Evolutionary conservation across 2,329 filamentous ascomycete species (phyloP), one percentile per base, ranked within the genome.

Genomic region (Rutstroemia sp.): DNA sequence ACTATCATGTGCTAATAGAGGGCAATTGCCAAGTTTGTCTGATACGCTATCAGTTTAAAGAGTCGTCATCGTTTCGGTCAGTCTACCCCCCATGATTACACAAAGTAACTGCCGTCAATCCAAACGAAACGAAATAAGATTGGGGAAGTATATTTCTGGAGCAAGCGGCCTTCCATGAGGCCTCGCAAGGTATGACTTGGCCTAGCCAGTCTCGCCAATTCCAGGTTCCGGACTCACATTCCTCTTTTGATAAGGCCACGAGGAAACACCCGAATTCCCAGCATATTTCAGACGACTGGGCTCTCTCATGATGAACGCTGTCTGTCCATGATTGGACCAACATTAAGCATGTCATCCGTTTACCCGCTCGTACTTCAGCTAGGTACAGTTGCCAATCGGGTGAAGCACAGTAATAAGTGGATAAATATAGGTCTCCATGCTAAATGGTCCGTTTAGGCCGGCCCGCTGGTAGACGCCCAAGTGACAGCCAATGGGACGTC

Each of bases 1-100:
- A 66, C 55, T 60, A 65, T 61, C 42, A 62, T 65, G 58, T 58
- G 57, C 59, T 59, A 66, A 61, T 65, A 63, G 50, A 62, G 50
- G 44, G 19, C 2, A 53, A 37, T 45, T 47, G 19, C 25, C 50
- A 54, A 57, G 53, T 44, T 49, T 21, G 19, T 37, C 39, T 56
- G 34, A 25, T 56, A 23, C 49, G 48, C 39, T 27, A 25, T 38
- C 14, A 42, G 30, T 45, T 46, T 18, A 19, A 46, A n/a, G 14
- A 50, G 34, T 51, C 38, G 16, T 51, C 52, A 55, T 44, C 16
- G 1, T 34, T 18, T 34, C n/a, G 4, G 12, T 50, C 25, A 14
- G 12, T 48, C 41, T 47, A 38, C 25, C 23, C 42, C 34, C 27
- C 18, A 30, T 18, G 5, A 23, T 23, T 44, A 34, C 9, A 37